Conservation (phyloP, 208 protist species). For the Acanthamoeba royreba region DNA sequence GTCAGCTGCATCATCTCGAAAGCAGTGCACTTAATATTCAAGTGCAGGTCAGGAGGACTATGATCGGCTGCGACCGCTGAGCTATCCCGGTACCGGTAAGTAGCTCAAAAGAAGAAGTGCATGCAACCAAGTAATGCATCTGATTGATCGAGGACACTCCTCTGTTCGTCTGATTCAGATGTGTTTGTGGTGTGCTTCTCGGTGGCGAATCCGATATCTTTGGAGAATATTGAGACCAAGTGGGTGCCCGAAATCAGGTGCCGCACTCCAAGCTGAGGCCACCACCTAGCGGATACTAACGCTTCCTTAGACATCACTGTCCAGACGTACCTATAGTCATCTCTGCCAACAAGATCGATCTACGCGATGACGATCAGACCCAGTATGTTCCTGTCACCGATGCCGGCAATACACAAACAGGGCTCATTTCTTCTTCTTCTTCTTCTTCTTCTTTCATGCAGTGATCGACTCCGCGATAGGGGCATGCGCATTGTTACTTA, state of each 20-base stretch:
- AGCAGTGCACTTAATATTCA: too few species aligned
- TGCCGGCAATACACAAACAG: too few species aligned
- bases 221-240: background rate
- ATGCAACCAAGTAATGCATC: too few species aligned
- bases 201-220: background rate
- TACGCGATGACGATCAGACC: slow-evolving; percentile 68
- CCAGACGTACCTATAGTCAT: slow-evolving; percentile 62
- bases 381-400: too few species aligned
- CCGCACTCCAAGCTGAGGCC: background rate
- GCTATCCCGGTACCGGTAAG: background rate
- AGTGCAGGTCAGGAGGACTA: background rate
- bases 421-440: too few species aligned
- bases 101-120: too few species aligned
- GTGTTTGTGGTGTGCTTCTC: slow-evolving; percentile 9
- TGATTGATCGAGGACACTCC: too few species aligned
- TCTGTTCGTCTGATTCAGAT: too few species aligned
- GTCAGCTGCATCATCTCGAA: too few species aligned
- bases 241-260: slow-evolving; percentile 11
- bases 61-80: background rate
- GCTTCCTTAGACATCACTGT: slow-evolving; percentile 49
- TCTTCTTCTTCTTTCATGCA: background rate
- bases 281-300: background rate
- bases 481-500: background rate
- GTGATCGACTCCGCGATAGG: background rate
- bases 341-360: slow-evolving; percentile 73